Evolutionary conservation across 2,329 filamentous ascomycete species (phyloP).

Genomic region (Conoideocrella luteorostrata): DNA sequence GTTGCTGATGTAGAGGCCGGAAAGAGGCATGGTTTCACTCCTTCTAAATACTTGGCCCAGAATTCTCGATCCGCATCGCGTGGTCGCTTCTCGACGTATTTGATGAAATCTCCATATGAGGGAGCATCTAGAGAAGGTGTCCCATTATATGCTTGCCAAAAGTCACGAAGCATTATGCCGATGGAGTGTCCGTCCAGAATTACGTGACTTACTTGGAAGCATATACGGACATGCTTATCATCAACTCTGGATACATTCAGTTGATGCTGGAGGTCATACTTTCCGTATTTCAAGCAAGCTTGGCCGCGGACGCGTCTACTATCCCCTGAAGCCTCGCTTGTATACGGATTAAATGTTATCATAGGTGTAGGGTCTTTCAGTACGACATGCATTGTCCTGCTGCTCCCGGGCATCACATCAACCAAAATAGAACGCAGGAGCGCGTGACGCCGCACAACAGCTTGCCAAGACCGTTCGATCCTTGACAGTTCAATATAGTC

Average conservation of each 20-base stretch:
- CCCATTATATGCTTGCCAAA: constrained; percentile 2
- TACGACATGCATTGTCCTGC: constrained; percentile 9
- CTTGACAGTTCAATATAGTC: constrained; percentile 2
- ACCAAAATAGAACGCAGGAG: constrained; percentile 12
- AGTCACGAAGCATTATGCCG: constrained; percentile 1
- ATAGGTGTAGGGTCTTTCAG: constrained; percentile 5
- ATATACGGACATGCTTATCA: neutral
- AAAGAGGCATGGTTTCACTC: neutral
- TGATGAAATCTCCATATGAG: constrained; percentile 4
- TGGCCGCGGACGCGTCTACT: neutral
- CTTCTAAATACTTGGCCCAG: neutral
- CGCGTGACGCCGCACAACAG: constrained; percentile 10
- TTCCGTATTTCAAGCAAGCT: neutral
- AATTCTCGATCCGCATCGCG: neutral
- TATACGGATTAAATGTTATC: neutral
- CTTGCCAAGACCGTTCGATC: constrained; percentile 9
- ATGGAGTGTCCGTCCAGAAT: constrained; percentile 8
- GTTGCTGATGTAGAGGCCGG: neutral
- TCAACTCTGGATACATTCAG: neutral
- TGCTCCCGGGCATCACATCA: constrained; percentile 5
- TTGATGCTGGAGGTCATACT: neutral
- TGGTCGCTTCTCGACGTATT: neutral
- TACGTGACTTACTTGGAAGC: constrained; percentile 5
- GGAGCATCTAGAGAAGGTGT: neutral
- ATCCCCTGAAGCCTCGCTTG: neutral